Conservation (phyloP, 2,329 filamentous ascomycete genomes). For the Chaetomiaceae sp. region DNA sequence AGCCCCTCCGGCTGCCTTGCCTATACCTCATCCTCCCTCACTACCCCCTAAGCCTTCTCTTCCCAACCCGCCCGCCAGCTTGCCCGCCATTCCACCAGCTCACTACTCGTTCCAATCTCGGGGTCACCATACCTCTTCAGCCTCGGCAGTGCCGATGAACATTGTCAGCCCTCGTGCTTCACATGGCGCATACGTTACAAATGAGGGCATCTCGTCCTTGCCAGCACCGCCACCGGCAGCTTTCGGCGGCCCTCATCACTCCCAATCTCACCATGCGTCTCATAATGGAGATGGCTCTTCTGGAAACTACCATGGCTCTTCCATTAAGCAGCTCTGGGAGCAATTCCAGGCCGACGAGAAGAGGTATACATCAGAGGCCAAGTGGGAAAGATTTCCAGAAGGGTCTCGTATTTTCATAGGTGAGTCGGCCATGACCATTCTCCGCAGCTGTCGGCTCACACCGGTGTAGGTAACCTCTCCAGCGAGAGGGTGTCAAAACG, state of each 20-base stretch:
- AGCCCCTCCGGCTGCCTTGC: conserved; percentile 20
- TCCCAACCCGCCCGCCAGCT: conserved; percentile 23
- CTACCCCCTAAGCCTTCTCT: conserved; percentile 31
- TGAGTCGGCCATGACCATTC: conserved; percentile 37
- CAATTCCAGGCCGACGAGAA: conserved; percentile 69
- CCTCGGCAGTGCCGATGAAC: conserved; percentile 10
- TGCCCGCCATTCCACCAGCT: conserved; percentile 21
- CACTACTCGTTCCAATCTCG: conserved; percentile 24
- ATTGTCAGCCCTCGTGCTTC: conserved; percentile 14
- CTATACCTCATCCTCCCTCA: conserved; percentile 27
- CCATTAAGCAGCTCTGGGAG: conserved; percentile 62
- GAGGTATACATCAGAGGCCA: conserved; percentile 69
- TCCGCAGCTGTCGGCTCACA: conserved; percentile 27
- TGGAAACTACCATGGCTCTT: conserved; percentile 25
- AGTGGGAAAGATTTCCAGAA: conserved; percentile 76
- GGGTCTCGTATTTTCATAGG: conserved; percentile 78
- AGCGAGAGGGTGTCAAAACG: conserved; percentile 90
- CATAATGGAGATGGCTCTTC: conserved; percentile 9
- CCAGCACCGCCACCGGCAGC: conserved; percentile 19
- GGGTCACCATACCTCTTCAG: conserved; percentile 12
- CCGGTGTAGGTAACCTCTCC: conserved; percentile 76
- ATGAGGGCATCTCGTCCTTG: conserved; percentile 23
- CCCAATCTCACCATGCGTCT: conserved; percentile 19
- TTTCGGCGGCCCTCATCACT: conserved; percentile 14
- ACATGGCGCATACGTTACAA: conserved; percentile 20